Base-by-base conservation (phyloP, 148 eudicot species). In the Rheum nobile region DNA sequence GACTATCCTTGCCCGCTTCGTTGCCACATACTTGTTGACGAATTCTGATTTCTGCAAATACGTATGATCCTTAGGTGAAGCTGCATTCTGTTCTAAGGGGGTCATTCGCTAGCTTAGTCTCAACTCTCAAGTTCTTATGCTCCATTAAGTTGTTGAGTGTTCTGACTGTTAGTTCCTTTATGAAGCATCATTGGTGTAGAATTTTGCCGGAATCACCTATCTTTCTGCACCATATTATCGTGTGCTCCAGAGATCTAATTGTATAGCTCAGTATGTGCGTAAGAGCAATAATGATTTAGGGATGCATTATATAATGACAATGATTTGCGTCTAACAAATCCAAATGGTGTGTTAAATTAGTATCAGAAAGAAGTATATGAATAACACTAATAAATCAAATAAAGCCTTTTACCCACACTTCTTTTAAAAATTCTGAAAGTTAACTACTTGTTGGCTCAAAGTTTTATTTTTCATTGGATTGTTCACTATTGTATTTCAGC, bases 41-140 rank as follows among this genome's bases (percentile, higher is more conserved):
- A 65, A 24, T 31, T 65, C 5, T 65, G 39, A 24, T 65, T 6
- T 7, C 21, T 16, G n/a, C n/a, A 65, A 65, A 65, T 32, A 16
- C 22, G 4, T 65, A 17, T 32, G 39, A 32, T 65, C 22, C 32
- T 5, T 65, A 65, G 8, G 22, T 8, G 41, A 65, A 12, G 39
- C 70, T 65, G 41, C 39, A 34, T 65, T 65, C 70, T 65, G 32
- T 65, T 65, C 16, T 32, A 31, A 34, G 41, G 21, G 19, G 41
- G 2, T 61, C n/a, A 26, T 57, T 57, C 13, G 31, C 26, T 5
- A 22, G 65, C 29, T 24, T 26, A 57, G 65, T n/a, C n/a, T n/a
- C n/a, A n/a, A n/a, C n/a, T 61, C n/a, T 61, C 38, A 65, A 14
- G 39, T 10, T 65, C 70, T 65, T 65, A 32, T 61, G 67, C 67